Base-by-base conservation (phyloP, 2,329 filamentous ascomycete genomes). In the Aspergillus terreus region DNA sequence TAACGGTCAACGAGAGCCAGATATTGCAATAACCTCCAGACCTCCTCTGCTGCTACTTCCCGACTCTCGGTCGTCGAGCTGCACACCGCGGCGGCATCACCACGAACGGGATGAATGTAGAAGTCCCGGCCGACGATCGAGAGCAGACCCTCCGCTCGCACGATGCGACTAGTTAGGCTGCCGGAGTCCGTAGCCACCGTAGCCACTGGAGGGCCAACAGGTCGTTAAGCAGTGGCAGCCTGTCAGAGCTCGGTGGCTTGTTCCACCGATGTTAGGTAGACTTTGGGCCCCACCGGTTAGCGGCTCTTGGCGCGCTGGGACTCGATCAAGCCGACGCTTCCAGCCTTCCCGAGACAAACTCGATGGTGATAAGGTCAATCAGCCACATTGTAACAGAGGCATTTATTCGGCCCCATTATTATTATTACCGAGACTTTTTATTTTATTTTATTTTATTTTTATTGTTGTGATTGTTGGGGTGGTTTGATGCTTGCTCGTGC, bases 241-340 rank as follows among this genome's bases (percentile, higher is more conserved):
- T 55, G 49, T 55, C 50, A 56, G 46, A 32, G 49, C 40, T 48
- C 44, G 44, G 44, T 42, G 45, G 25, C 47, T 44, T 45, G 53
- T 50, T 49, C 57, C 58, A 53, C 57, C 42, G 27, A 46, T 45
- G 15, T 17, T 46, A 59, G 56, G 56, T 50, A 59, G 50, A 42
- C 44, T 44, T 40, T 35, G 2, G 44, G 30, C 46, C 49, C 49
- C 50, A 53, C 44, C 30, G 38, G 46, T 50, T 58, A 57, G 59
- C 50, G 44, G 27, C 9, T 25, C 58, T 59, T 61, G 57, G 57
- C 57, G 35, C 46, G 38, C 44, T 9, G 19, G 47, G 54, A 58
- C 50, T 54, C 46, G 46, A 57, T 55, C 43, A 51, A 53, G 46
- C 50, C 42, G 46, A 51, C 36, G 32, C 41, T 49, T 57, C 47